phyloP scores from a whole-genome alignment of 805 yeast species.

The Saccharomycopsis sp. region DNA sequence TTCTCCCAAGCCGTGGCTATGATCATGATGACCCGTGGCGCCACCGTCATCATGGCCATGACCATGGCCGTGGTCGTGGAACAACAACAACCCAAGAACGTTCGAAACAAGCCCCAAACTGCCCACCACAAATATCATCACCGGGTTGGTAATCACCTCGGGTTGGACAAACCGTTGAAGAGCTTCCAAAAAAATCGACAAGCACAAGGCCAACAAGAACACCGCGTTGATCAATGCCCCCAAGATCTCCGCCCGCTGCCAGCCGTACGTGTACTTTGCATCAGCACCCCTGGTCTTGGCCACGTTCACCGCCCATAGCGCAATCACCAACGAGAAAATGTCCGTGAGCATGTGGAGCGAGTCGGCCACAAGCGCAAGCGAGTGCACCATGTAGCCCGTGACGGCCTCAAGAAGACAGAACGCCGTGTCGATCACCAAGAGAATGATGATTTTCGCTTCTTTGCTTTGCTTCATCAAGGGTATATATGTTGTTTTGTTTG shows the following conservation, averaged over 20 bases:
- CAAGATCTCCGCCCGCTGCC: conserved; percentile 95
- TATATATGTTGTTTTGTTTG: background rate
- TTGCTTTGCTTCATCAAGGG: conserved; percentile 27
- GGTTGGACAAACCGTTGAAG: conserved; percentile 81
- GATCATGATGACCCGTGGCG: conserved; percentile 33
- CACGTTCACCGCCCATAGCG: conserved; percentile 93
- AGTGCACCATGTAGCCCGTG: conserved; percentile 85
- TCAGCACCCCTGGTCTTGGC: conserved; percentile 77
- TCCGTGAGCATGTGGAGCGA: conserved; percentile 97
- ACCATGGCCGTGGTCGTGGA: conserved; percentile 78
- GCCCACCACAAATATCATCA: conserved; percentile 75
- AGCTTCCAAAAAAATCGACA: conserved; percentile 88
- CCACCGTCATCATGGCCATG: too few relatives aligned
- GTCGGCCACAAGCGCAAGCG: conserved; percentile 90
- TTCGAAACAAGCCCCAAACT: conserved; percentile 75
- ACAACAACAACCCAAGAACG: conserved; percentile 70
- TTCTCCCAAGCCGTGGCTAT: conserved; percentile 25
- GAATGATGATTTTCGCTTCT: conserved; percentile 62
- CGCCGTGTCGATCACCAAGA: conserved; percentile 65
- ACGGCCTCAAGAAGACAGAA: conserved; percentile 82
- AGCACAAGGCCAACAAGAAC: conserved; percentile 82
- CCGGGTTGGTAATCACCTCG: conserved; percentile 71
- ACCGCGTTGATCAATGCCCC: conserved; percentile 95
- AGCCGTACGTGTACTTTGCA: conserved; percentile 88
- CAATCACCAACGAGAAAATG: conserved; percentile 79